Evolutionary conservation across 495 filamentous ascomycete species (phyloP).

Genomic region (Chaetomium tenue): DNA sequence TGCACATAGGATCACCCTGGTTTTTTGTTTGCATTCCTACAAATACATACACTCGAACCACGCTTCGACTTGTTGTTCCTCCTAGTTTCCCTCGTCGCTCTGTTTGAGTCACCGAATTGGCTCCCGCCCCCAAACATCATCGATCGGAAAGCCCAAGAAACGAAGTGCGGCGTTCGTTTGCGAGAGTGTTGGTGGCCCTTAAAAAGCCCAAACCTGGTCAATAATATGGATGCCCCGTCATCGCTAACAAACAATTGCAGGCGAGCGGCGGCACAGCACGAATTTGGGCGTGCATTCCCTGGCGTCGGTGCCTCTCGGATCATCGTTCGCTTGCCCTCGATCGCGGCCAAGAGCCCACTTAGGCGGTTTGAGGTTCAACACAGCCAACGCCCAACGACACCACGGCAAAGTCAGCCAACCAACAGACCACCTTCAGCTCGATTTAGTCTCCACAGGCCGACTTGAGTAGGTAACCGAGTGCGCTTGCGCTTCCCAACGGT

Average conservation of each 20-base stretch:
- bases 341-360: conserved; percentile 1
- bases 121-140: not conserved
- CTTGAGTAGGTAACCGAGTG: not conserved
- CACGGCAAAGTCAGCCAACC: not conserved
- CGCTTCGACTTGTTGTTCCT: not conserved
- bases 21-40: not conserved
- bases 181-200: not conserved
- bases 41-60: not conserved
- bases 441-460: not conserved
- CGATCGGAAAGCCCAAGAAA: not conserved
- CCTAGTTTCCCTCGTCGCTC: not conserved
- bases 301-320: not conserved
- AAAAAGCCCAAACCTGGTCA: not conserved
- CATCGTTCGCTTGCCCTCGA: conserved; percentile 8
- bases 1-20: not conserved
- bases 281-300: not conserved
- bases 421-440: not conserved
- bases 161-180: not conserved
- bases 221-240: not conserved
- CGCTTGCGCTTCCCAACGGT: not conserved
- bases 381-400: conserved; percentile 7
- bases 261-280: not conserved
- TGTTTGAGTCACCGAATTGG: not conserved
- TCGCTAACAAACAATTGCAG: conserved; percentile 2
- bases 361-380: conserved; percentile 6